phyloP scores from a whole-genome alignment of 495 filamentous ascomycete species.

The Hypoxylon fuscum region DNA sequence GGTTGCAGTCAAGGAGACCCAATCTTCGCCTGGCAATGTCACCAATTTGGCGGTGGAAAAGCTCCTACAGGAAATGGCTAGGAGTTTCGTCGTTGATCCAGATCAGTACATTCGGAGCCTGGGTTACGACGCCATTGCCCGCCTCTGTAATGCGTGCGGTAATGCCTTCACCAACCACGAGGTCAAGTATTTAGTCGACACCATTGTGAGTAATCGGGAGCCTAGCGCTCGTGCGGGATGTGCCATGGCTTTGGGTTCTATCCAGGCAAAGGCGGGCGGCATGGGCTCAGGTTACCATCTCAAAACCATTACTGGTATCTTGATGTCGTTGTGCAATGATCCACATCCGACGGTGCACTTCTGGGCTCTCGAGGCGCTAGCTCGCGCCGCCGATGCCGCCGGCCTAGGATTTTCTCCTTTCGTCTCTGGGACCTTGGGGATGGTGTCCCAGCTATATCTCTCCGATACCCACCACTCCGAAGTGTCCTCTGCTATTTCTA shows the following conservation, averaged over 20 bases:
- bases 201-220: slow-evolving; percentile 90
- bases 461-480: slow-evolving; percentile 91
- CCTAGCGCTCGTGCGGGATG: slow-evolving; percentile 93
- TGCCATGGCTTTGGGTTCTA: slow-evolving; percentile 90
- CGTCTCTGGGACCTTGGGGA: slow-evolving; percentile 88
- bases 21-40: slow-evolving; percentile 76
- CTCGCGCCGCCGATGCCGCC: slow-evolving; percentile 89
- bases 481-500: slow-evolving; percentile 76
- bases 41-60: slow-evolving; percentile 82
- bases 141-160: slow-evolving; percentile 87
- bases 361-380: slow-evolving; percentile 90
- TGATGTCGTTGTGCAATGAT: slow-evolving; percentile 95
- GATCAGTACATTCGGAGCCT: slow-evolving; percentile 88
- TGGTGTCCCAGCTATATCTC: slow-evolving; percentile 91
- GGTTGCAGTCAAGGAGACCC: slow-evolving; percentile 81
- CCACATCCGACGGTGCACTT: slow-evolving; percentile 96
- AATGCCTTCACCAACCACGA: slow-evolving; percentile 88
- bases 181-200: slow-evolving; percentile 91
- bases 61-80: slow-evolving; percentile 82
- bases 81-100: slow-evolving; percentile 78
- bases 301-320: slow-evolving; percentile 91
- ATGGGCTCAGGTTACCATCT: slow-evolving; percentile 98
- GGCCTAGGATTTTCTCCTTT: slow-evolving; percentile 91
- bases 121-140: slow-evolving; percentile 86
- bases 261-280: slow-evolving; percentile 93